These are phyloP conservation scores for Flaveria robusta DNA, from an alignment of 129 eudicot species.

Conservation along the genomic window DNA sequence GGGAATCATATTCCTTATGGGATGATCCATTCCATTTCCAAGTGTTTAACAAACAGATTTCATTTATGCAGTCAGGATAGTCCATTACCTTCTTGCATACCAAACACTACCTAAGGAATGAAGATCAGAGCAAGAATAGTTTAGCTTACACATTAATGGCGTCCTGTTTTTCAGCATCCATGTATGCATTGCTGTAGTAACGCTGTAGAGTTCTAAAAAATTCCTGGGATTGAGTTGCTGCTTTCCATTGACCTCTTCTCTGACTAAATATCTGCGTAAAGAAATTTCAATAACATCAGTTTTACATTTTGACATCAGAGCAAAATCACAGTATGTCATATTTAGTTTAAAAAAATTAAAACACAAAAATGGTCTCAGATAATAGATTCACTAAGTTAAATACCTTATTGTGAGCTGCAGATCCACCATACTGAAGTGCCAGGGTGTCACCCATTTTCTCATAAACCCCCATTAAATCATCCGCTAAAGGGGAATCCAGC, in stretches of 20 bases:
- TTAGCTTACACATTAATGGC: constrained; percentile 88
- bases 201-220: constrained; percentile 89
- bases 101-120: not conserved
- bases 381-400: not conserved
- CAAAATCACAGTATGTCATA: constrained; percentile 10
- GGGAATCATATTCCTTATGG: not conserved
- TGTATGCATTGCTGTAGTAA: constrained; percentile 90
- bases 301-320: not conserved
- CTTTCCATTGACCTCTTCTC: constrained; percentile 96
- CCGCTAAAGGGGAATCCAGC: constrained; percentile 70
- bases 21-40: not conserved
- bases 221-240: constrained; percentile 93
- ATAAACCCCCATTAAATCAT: constrained; percentile 72
- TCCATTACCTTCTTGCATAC: not conserved
- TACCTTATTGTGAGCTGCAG: constrained; percentile 99
- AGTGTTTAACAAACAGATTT: not conserved
- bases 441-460: constrained; percentile 98
- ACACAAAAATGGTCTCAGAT: not conserved
- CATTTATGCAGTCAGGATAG: not conserved
- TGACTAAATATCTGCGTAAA: constrained; percentile 80
- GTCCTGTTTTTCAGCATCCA: constrained; percentile 97
- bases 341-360: not conserved
- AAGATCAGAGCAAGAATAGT: not conserved
- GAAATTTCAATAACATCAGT: not conserved
- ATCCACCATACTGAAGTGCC: constrained; percentile 94